Percentiles rank a stretch among this genome's conserved stretches.
Evolutionary conservation across 768 basidiomycete species (phyloP).

Genomic region (Pleurotus tuber-regium): DNA sequence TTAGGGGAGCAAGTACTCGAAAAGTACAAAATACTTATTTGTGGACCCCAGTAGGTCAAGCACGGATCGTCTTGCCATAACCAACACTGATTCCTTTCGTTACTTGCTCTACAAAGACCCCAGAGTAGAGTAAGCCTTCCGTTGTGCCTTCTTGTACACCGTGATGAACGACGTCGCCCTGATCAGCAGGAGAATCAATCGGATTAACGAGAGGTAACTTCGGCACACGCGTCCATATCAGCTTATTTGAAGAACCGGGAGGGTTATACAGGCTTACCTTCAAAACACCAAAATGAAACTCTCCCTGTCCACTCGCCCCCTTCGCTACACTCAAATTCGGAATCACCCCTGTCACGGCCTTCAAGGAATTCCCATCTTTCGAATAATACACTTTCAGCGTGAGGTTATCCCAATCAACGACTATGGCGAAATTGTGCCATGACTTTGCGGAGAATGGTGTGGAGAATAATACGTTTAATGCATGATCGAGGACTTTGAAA

Average conservation of each 20-base stretch:
- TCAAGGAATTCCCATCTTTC: slow-evolving; percentile 31
- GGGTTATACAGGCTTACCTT: slow-evolving; percentile 38
- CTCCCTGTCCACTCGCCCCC: slow-evolving; percentile 49
- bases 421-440: slow-evolving; percentile 64
- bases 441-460: slow-evolving; percentile 37
- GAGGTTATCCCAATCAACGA: slow-evolving; percentile 51
- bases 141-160: slow-evolving; percentile 57
- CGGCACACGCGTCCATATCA: background rate
- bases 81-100: slow-evolving; percentile 36
- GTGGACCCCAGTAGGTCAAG: too few species aligned
- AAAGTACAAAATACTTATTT: too few species aligned
- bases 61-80: slow-evolving; percentile 11
- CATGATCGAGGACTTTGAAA: slow-evolving; percentile 58
- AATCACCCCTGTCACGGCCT: slow-evolving; percentile 38
- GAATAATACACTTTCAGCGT: slow-evolving; percentile 56
- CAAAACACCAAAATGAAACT: slow-evolving; percentile 60
- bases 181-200: slow-evolving; percentile 40
- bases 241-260: background rate
- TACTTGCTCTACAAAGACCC: slow-evolving; percentile 51
- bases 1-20: too few species aligned
- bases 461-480: slow-evolving; percentile 46
- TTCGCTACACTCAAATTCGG: slow-evolving; percentile 37
- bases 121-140: slow-evolving; percentile 56
- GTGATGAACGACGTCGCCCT: slow-evolving; percentile 54
- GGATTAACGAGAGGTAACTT: slow-evolving; percentile 56